Base-by-base conservation (phyloP, 2,329 filamentous ascomycete species). In the Arachnomyces sp. region DNA sequence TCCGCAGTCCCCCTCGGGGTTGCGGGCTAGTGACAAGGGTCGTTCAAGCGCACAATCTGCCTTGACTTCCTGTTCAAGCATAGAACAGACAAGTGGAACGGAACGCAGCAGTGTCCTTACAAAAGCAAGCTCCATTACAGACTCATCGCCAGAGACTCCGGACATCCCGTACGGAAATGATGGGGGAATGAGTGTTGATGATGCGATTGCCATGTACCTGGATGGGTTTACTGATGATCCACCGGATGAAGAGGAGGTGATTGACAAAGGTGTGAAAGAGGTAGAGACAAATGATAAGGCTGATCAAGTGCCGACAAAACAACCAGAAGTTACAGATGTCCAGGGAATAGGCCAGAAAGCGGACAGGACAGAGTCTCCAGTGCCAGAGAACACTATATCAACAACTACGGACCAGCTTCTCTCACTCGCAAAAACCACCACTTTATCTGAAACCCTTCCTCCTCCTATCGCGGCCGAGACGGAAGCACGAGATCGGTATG, bases 71-170 rank as follows among this genome's bases (percentile, higher is more conserved):
- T 70, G 71, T 40, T 81, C 77, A 12, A 80, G 76, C 53, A 62
- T 71, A 31, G 63, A 75, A 37, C 74, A 75, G 32, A 55, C 68
- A 5, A 76, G 74, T 46, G 74, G 75, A n/a, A 93, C 86, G 1
- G 86, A 90, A 56, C 75, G 86, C 45, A 93, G 86, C 60, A 95
- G 88, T 55, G 73, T 92, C 36, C 61, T 82, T 48, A 92, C 87
- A 3, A 87, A 85, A 51, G 78, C 79, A 44, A 93, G 84, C 67
- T 88, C 84, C 2, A 72, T 81, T 39, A 83, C 72, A 66, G 65
- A 92, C 70, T 46, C 65, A 28, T 66, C 63, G 9, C 63, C 63
- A 3, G 61, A 73, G 72, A 61, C 87, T 40, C 82, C 86, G 62
- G 79, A 75, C 55, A 80, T 25, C 3, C 5, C 82, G 52, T 68